Evolutionary conservation across 495 filamentous ascomycete species (phyloP), one percentile per base, ranked within the genome.

Genomic region (Xylaria nigripes): DNA sequence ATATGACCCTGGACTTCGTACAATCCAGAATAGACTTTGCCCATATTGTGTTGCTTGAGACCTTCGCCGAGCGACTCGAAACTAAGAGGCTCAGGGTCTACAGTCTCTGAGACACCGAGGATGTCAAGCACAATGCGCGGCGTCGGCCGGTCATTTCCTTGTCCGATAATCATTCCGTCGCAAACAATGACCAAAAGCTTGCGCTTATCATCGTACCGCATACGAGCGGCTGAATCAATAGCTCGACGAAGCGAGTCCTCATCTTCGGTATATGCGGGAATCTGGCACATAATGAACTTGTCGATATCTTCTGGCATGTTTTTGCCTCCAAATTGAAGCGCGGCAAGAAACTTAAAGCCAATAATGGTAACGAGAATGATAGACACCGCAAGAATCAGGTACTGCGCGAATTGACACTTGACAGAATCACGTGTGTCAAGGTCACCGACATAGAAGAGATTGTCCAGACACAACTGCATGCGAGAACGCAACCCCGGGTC

Each of bases 161-260:
- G 90, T 55, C 93, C 93, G 57, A 99, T 92, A 72, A 99, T 97
- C 92, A 99, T 97, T 73, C 93, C 93, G 65, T 99, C 93, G 62
- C 93, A 99, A 54, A 99, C 78, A 45, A 99, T 79, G 54, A 96
- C 84, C 45, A 99, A 74, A 10, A 99, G 78, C 72, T 99, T 99
- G 59, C 93, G 87, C 72, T 97, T 97, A 71, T 99, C 91, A 63
- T 99, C 93, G 68, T 99, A 99, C 50, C 81, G 80, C 90, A 99
- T 95, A 55, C 90, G 82, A 18, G 93, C 90, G 57, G 90, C 87
- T 1, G 93, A 97, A 69, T 99, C 93, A 63, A 99, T 93, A 56
- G 92, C 94, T 73, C 90, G 90, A 51, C 93, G 87, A 10, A 99
- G 77, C 27, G 92, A 96, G 1, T 99, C 93, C 69, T 99, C 93